These are phyloP conservation scores for Fusarium decemcellulare DNA, from an alignment of 2,329 filamentous ascomycete genomes.

Conservation along the genomic window DNA sequence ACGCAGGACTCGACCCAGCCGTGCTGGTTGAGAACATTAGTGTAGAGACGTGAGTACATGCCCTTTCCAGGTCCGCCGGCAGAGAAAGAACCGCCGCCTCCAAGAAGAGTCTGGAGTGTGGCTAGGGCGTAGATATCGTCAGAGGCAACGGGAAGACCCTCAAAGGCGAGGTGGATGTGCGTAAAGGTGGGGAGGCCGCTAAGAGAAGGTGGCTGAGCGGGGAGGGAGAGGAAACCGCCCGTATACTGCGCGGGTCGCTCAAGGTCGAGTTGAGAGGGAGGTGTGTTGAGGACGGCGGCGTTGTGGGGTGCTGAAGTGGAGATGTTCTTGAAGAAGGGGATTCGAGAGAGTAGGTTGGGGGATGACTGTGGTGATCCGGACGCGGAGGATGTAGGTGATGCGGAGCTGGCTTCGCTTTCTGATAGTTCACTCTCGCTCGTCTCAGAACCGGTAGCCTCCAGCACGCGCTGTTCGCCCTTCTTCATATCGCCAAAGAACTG, in stretches of 20 bases:
- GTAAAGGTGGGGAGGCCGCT: constrained; percentile 81
- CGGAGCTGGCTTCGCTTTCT: constrained; percentile 51
- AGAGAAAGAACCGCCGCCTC: constrained; percentile 95
- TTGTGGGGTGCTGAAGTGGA: constrained; percentile 79
- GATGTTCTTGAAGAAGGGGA: constrained; percentile 92
- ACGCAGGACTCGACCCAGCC: constrained; percentile 97
- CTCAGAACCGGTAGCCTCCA: constrained; percentile 72
- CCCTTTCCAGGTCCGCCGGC: constrained; percentile 97
- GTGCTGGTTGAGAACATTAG: constrained; percentile 97
- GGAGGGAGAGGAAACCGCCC: constrained; percentile 91
- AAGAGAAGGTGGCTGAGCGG: constrained; percentile 83
- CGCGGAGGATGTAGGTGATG: constrained; percentile 51
- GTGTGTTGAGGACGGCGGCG: constrained; percentile 67
- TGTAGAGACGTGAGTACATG: constrained; percentile 99
- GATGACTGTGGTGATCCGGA: constrained; percentile 60
- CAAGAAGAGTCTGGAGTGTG: constrained; percentile 94
- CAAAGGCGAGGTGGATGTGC: constrained; percentile 96
- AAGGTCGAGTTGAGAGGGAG: constrained; percentile 69
- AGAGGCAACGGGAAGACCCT: constrained; percentile 90
- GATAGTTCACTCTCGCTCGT: constrained; percentile 61
- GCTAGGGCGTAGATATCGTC: constrained; percentile 97
- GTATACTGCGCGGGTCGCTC: constrained; percentile 84
- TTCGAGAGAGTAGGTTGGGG: constrained; percentile 81
- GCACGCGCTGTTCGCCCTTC: constrained; percentile 59
- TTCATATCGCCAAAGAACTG: constrained; percentile 95